These are phyloP conservation scores for Chalara sp. DNA, from an alignment of 2,329 filamentous ascomycete genomes.

Conservation along the genomic window DNA sequence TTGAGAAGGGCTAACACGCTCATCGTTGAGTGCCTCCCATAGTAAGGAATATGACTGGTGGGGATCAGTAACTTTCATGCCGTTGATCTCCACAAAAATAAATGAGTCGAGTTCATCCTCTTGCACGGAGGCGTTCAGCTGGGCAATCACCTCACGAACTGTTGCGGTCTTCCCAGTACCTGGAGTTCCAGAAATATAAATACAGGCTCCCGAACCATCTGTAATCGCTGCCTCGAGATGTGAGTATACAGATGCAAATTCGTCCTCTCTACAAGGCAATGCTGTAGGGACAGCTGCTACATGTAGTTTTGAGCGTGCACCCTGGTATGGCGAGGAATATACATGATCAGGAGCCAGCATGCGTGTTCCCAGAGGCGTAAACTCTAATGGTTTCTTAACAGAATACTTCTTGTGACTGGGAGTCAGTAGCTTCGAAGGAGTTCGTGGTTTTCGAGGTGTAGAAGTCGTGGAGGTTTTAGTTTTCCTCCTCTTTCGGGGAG, in stretches of 20 bases:
- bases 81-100: slow-evolving; percentile 98
- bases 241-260: slow-evolving; percentile 88
- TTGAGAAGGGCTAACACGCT: slow-evolving; percentile 86
- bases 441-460: slow-evolving; percentile 29
- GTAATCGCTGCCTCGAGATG: slow-evolving; percentile 92
- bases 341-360: slow-evolving; percentile 69
- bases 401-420: slow-evolving; percentile 63
- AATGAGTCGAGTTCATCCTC: slow-evolving; percentile 95
- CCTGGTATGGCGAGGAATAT: slow-evolving; percentile 81
- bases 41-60: slow-evolving; percentile 92
- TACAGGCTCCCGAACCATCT: slow-evolving; percentile 89
- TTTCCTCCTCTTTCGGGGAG: slow-evolving; percentile 52
- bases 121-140: slow-evolving; percentile 79
- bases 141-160: slow-evolving; percentile 86
- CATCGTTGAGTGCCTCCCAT: slow-evolving; percentile 92
- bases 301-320: slow-evolving; percentile 82
- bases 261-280: slow-evolving; percentile 83
- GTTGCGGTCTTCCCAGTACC: slow-evolving; percentile 97
- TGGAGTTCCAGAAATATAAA: slow-evolving; percentile 98
- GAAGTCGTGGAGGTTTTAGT: slow-evolving; percentile 31
- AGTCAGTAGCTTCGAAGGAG: slow-evolving; percentile 41
- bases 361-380: slow-evolving; percentile 89
- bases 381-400: slow-evolving; percentile 84
- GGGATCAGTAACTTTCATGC: slow-evolving; percentile 98
- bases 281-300: slow-evolving; percentile 88